These are phyloP conservation scores for bread wheat (Triticum aestivum) DNA, from an alignment of 176 grass and related monocot species.

Conservation along the genomic window IWGSC_CS_RefSeq_v2.1 NC_057798.1:652418931-652419430, in stretches of 20 bases:
- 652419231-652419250: too few relatives aligned
- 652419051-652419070: conserved; percentile 8
- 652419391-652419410: too few relatives aligned
- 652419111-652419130: background rate
- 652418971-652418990: background rate
- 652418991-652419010: conserved; percentile 13
- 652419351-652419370: too few relatives aligned
- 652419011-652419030: background rate
- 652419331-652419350: too few relatives aligned
- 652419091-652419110: conserved; percentile 19
- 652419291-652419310: too few relatives aligned
- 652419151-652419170: background rate
- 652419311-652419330: too few relatives aligned
- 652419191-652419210: conserved; percentile 30
- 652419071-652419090: conserved; percentile 33
- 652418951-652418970: background rate
- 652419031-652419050: background rate
- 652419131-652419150: background rate
- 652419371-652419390: too few relatives aligned
- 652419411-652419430: too few relatives aligned
- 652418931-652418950: background rate
- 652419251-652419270: too few relatives aligned
- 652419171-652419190: conserved; percentile 8
- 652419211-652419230: conserved; percentile 17
- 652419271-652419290: too few relatives aligned